These are phyloP conservation scores for Ceratocystis albifundus DNA, from an alignment of 2,329 filamentous ascomycete species.

Conservation along the genomic window DNA sequence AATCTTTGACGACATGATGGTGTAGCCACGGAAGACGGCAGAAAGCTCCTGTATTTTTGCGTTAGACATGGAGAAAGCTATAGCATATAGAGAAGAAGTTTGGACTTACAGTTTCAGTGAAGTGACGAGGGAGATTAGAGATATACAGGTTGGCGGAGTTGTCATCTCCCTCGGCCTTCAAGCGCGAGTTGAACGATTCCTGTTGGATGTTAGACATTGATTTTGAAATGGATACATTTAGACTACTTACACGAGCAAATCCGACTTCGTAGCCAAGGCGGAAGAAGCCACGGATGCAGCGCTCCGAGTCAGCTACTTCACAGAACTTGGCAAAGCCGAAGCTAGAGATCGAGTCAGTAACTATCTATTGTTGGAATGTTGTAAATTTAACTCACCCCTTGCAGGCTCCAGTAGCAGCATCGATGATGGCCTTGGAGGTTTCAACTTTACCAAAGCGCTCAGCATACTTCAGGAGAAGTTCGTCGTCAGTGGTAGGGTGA, in stretches of 20 bases:
- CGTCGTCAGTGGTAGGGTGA: slow-evolving; percentile 87
- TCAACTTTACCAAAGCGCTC: slow-evolving; percentile 85
- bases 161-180: slow-evolving; percentile 90
- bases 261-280: slow-evolving; percentile 93
- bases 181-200: slow-evolving; percentile 96
- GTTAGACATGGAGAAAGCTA: slow-evolving; percentile 18
- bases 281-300: slow-evolving; percentile 92
- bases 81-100: slow-evolving; percentile 7
- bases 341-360: slow-evolving; percentile 36
- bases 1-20: slow-evolving; percentile 87
- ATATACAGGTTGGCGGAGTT: slow-evolving; percentile 92
- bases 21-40: slow-evolving; percentile 66
- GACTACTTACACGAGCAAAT: slow-evolving; percentile 66
- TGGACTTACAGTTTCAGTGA: slow-evolving; percentile 71
- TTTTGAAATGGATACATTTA: slow-evolving; percentile 1
- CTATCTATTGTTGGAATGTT: background rate
- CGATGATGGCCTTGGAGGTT: slow-evolving; percentile 97
- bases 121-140: slow-evolving; percentile 83
- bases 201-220: slow-evolving; percentile 32
- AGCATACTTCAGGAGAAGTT: slow-evolving; percentile 71
- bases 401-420: slow-evolving; percentile 82
- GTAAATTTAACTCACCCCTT: slow-evolving; percentile 59
- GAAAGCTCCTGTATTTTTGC: slow-evolving; percentile 50
- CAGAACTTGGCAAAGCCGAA: slow-evolving; percentile 97
- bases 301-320: slow-evolving; percentile 77